These are phyloP conservation scores for Aspergillus avenaceus DNA, from an alignment of 495 filamentous ascomycete species.

Conservation along the genomic window DNA sequence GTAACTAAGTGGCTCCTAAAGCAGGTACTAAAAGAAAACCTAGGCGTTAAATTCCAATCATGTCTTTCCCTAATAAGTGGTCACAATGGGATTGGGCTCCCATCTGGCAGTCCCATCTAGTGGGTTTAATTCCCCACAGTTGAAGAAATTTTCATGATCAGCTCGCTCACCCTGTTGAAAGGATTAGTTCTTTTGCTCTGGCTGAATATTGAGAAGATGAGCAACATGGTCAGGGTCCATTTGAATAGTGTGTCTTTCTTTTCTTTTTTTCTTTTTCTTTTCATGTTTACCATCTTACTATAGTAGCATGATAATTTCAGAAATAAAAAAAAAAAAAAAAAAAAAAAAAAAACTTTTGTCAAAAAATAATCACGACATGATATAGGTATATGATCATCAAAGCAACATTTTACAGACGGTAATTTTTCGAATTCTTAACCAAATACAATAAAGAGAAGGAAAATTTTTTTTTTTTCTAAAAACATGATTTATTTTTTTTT, in stretches of 20 bases:
- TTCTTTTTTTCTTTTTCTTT: no score
- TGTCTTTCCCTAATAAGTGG: constrained; percentile 2
- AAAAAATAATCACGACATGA: no score
- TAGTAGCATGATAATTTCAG: not conserved
- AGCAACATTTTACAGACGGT: no score
- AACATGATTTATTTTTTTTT: not conserved
- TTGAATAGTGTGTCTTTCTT: no score
- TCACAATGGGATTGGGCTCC: constrained; percentile 20
- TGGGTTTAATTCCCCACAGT: constrained; percentile 12
- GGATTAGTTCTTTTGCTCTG: not conserved
- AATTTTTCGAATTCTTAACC: not conserved
- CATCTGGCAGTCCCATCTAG: constrained; percentile 5
- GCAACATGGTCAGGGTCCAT: no score
- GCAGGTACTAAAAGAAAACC: constrained; percentile 15
- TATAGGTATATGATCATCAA: no score
- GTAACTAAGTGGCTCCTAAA: constrained; percentile 15
- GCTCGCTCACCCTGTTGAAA: no score
- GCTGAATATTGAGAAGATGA: not conserved
- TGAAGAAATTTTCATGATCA: constrained; percentile 17
- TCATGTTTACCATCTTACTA: no score
- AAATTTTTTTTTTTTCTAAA: not conserved
- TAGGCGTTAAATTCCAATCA: constrained; percentile 1
- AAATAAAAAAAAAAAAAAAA: not conserved
- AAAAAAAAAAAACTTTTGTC: no score
- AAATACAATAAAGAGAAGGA: not conserved